phyloP scores from a whole-genome alignment of 305 asterid species.

The Solanum chacoense region DNA sequence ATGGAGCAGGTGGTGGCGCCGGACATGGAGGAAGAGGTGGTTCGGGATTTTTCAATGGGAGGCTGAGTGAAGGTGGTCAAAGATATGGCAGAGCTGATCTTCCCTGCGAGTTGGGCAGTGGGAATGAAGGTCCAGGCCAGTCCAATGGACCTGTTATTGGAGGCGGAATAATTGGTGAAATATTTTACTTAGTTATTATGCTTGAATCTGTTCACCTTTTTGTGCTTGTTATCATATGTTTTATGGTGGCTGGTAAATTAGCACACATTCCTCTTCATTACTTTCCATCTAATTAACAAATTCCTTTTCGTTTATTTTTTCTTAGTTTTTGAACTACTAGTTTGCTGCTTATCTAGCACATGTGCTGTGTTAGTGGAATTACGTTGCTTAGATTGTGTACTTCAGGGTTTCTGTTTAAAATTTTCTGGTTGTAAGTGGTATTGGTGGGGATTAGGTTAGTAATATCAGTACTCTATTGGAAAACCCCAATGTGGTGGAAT shows the following conservation, averaged over 20 bases:
- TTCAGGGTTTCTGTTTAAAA: neutral
- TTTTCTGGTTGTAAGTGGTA: neutral
- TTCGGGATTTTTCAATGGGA: constrained; percentile 67
- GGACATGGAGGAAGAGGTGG: constrained; percentile 99
- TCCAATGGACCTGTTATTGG: constrained; percentile 77
- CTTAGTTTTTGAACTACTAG: neutral
- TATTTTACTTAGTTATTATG: neutral
- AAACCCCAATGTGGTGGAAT: neutral
- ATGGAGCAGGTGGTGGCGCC: constrained; percentile 95
- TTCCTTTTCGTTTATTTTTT: neutral
- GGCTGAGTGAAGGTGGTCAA: constrained; percentile 70
- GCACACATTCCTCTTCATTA: neutral
- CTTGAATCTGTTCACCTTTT: neutral
- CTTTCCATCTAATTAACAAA: neutral
- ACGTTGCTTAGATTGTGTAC: neutral
- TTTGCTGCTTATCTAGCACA: neutral
- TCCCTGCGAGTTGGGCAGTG: constrained; percentile 97
- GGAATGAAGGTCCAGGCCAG: constrained; percentile 58
- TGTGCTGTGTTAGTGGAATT: neutral
- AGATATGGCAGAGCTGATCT: constrained; percentile 84
- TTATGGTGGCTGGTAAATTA: neutral
- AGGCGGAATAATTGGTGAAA: constrained; percentile 88
- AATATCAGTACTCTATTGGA: neutral
- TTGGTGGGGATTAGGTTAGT: neutral
- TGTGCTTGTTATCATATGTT: neutral